Evolutionary conservation across 495 filamentous ascomycete genomes (phyloP).

Genomic region (Rostrohypoxylon terebratum): DNA sequence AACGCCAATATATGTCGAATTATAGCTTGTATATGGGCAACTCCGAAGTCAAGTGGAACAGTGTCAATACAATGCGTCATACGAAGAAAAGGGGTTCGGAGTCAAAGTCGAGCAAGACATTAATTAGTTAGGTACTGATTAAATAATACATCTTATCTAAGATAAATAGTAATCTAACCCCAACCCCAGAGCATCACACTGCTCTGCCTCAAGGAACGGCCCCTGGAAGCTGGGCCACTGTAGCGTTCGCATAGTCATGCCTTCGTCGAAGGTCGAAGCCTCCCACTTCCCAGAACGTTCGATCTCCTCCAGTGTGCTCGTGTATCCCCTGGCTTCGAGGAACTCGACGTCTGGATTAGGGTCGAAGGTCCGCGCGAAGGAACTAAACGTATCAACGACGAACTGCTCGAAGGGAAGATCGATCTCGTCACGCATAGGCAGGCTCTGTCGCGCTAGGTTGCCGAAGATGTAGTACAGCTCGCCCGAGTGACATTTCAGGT

Average conservation of each 20-base stretch:
- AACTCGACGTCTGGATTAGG: slow-evolving; percentile 53
- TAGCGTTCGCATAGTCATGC: slow-evolving; percentile 49
- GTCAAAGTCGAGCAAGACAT: neutral
- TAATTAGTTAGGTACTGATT: too few species aligned
- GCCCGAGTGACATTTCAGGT: slow-evolving; percentile 63
- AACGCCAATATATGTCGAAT: too few species aligned
- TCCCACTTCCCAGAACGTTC: slow-evolving; percentile 45
- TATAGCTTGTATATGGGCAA: too few species aligned
- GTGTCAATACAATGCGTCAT: neutral
- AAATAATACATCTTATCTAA: neutral
- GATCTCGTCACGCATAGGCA: slow-evolving; percentile 52
- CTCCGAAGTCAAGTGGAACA: neutral
- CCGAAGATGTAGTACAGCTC: slow-evolving; percentile 59
- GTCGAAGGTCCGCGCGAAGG: slow-evolving; percentile 53
- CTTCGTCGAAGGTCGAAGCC: slow-evolving; percentile 33
- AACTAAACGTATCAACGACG: slow-evolving; percentile 51
- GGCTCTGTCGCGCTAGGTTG: slow-evolving; percentile 53
- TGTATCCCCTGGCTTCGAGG: slow-evolving; percentile 50
- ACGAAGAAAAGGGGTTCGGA: neutral
- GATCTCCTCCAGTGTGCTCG: slow-evolving; percentile 33
- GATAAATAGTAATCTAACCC: slow-evolving; percentile 50
- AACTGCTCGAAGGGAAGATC: slow-evolving; percentile 55
- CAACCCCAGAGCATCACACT: slow-evolving; percentile 51
- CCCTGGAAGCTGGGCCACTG: slow-evolving; percentile 50
- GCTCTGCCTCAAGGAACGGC: slow-evolving; percentile 48